Evolutionary conservation across 352 stramenopile genomes (phyloP).

Genomic region (Phytopythium cucurbitacearum): DNA sequence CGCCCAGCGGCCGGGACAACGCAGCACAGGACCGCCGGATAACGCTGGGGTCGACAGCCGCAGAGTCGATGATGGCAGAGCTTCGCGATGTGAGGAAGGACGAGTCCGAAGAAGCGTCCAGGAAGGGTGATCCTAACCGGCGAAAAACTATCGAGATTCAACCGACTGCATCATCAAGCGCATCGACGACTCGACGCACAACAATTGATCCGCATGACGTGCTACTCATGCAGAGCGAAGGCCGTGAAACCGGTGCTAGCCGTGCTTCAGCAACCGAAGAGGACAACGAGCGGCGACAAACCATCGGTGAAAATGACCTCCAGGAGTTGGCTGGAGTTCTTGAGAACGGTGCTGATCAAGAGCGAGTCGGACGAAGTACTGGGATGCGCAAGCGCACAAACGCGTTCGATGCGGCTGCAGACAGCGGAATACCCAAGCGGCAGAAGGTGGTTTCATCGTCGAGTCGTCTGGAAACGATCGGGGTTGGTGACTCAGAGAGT

Average conservation of each 20-base stretch:
- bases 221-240: constrained; percentile 13
- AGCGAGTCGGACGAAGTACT: neutral
- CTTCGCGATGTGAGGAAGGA: constrained; percentile 11
- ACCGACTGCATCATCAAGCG: constrained; percentile 5
- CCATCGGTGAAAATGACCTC: constrained; percentile 51
- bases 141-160: constrained; percentile 2
- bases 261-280: neutral
- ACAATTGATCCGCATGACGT: constrained; percentile 56
- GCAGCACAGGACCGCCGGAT: constrained; percentile 13
- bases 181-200: constrained; percentile 14
- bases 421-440: constrained; percentile 11
- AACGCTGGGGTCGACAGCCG: constrained; percentile 52
- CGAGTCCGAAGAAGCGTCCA: constrained; percentile 3
- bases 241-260: neutral
- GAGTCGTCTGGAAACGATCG: too few species aligned
- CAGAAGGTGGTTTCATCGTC: neutral
- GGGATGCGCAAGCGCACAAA: constrained; percentile 24
- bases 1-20: too few species aligned
- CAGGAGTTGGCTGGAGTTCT: constrained; percentile 30
- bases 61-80: constrained; percentile 33
- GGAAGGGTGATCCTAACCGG: constrained; percentile 1
- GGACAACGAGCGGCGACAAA: constrained; percentile 38
- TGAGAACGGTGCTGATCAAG: constrained; percentile 6
- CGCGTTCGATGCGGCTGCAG: constrained; percentile 6
- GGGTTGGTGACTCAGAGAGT: too few species aligned